Base-by-base conservation (phyloP, 371 early-diverging fungal species). In the Mucor saturninus region DNA sequence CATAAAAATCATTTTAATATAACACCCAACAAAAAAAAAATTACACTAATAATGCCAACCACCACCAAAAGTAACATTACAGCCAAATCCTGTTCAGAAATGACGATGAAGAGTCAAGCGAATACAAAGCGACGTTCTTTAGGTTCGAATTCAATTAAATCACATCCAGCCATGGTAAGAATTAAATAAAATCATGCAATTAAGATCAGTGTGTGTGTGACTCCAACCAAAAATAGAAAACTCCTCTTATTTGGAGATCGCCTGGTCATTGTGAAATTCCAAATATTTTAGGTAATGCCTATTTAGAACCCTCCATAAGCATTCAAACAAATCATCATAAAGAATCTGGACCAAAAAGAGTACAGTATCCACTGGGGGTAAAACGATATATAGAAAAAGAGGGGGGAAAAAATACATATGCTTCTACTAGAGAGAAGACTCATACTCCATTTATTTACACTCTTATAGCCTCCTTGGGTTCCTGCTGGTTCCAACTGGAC, bases 251-350 rank as follows among this genome's bases (percentile, higher is more conserved):
- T 10, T 70, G 71, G 71, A 32, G 71, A 62, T 62, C 67, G 30
- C 71, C 71, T 39, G 71, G 71, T 5, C 51, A 67, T 48, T 70
- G 71, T 48, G 71, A 70, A 26, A 70, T 70, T 38, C 71, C 71
- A 28, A 32, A 70, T 63, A 70, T 70, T 35, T 40, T 70, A 28
- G 63, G 63, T 2, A 70, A 66, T 32, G 59, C 71, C 45, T 70
- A 67, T 46, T 52, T 70, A 30, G 50, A 53, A 14, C 65, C 69
- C 15, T 32, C 42, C 11, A 26, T 51, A 4, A 14, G 53, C 42
- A 10, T 31, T 40, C 11, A 15, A 54, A 21, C 54, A 21, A 57
- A 31, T 29, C 49, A 50, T 11, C 26, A 46, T 30, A 61, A 56
- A 56, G 29, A 31, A 4, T 30, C 45, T 48, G 56, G 56, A 37